phyloP scores from a whole-genome alignment of 2,329 filamentous ascomycete genomes.

The Botrytis hyacinthi region DNA sequence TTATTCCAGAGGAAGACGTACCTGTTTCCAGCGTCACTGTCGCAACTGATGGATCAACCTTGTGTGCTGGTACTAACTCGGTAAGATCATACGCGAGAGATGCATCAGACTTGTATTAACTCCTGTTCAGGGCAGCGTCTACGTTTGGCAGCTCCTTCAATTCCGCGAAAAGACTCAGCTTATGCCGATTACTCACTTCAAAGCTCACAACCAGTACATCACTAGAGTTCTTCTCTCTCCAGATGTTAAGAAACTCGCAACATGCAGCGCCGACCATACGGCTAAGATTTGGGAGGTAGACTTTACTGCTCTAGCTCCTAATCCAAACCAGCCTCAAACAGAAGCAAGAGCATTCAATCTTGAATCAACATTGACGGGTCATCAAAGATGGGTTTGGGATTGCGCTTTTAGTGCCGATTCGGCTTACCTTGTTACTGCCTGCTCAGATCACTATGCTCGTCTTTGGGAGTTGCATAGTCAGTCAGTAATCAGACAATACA shows the following conservation, averaged over 20 bases:
- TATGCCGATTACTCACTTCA: constrained; percentile 69
- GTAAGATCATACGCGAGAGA: constrained; percentile 48
- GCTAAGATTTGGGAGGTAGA: constrained; percentile 97
- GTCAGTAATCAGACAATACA: constrained; percentile 71
- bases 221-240: constrained; percentile 72
- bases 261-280: constrained; percentile 74
- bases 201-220: constrained; percentile 70
- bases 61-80: constrained; percentile 89
- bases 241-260: constrained; percentile 72
- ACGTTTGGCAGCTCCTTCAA: constrained; percentile 92
- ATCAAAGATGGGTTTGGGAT: constrained; percentile 79
- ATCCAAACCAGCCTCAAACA: constrained; percentile 39
- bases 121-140: constrained; percentile 78
- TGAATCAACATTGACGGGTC: constrained; percentile 67
- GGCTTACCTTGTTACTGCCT: constrained; percentile 72
- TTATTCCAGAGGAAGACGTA: constrained; percentile 94
- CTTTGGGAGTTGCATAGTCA: constrained; percentile 70
- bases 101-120: constrained; percentile 13
- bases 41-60: constrained; percentile 85
- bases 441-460: constrained; percentile 70
- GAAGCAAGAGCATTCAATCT: constrained; percentile 56
- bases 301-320: constrained; percentile 50
- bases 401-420: constrained; percentile 73
- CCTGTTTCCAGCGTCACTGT: constrained; percentile 93
- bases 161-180: constrained; percentile 64